Percentiles rank a stretch among this genome's conserved stretches.
phyloP scores from a whole-genome alignment of 163 green algal species.

The Coccomyxa subellipsoidea region DNA sequence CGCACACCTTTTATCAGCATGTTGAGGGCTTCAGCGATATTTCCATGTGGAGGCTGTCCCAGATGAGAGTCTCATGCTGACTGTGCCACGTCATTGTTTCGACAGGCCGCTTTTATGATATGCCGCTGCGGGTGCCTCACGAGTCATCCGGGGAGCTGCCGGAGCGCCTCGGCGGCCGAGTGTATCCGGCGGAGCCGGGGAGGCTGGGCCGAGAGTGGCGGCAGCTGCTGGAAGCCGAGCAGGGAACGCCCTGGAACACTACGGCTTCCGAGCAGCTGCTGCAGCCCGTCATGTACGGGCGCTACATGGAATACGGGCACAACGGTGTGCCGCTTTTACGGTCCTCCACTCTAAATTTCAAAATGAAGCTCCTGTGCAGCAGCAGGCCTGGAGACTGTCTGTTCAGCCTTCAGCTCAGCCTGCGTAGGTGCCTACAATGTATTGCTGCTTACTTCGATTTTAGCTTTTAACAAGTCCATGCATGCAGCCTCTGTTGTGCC shows the following conservation, averaged over 20 bases:
- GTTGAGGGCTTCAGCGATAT: too few relatives aligned
- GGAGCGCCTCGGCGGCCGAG: background rate
- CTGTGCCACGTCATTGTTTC: background rate
- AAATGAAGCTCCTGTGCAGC: too few relatives aligned
- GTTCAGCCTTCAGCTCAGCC: too few relatives aligned
- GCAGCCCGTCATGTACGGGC: background rate
- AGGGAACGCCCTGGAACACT: background rate
- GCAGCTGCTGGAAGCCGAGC: background rate
- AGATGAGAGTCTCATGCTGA: too few relatives aligned
- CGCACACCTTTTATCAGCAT: too few relatives aligned
- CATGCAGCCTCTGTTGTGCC: too few relatives aligned
- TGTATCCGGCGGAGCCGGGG: background rate
- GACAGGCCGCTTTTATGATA: too few relatives aligned
- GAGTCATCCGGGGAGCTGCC: background rate
- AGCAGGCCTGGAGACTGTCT: background rate
- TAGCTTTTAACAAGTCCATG: too few relatives aligned
- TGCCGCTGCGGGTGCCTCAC: background rate
- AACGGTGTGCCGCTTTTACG: background rate
- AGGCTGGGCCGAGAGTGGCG: background rate
- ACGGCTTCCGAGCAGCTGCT: background rate
- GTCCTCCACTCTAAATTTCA: too few relatives aligned
- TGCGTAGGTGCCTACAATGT: too few relatives aligned
- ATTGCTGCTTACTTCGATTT: too few relatives aligned
- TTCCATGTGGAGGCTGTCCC: too few relatives aligned
- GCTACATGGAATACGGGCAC: conserved; percentile 4